Conservation (phyloP, 495 filamentous ascomycete genomes). For the Penicillium dipodomyicola region DNA sequence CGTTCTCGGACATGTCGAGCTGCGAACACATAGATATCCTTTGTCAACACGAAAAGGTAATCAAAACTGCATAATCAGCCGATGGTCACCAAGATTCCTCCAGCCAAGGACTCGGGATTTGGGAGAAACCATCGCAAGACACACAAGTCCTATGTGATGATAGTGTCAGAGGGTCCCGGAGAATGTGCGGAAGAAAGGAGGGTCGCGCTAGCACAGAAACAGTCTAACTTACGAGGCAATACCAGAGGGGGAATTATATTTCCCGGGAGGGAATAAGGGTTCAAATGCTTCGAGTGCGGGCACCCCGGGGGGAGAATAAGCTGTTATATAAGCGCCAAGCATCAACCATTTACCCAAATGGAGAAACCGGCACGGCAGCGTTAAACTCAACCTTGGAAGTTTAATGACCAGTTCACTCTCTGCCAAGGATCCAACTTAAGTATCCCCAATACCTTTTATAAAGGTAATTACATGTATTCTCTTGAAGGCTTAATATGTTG, state of each 20-base stretch:
- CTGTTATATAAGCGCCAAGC: slow-evolving; percentile 13
- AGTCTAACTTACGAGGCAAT: slow-evolving; percentile 6
- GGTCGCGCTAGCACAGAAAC: not conserved
- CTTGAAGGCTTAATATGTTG: not conserved
- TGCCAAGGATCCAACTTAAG: no score
- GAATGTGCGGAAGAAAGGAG: slow-evolving; percentile 2
- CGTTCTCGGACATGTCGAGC: slow-evolving; percentile 33
- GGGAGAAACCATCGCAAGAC: slow-evolving; percentile 28
- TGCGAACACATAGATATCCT: slow-evolving; percentile 7
- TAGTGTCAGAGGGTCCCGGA: not conserved
- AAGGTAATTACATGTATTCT: not conserved
- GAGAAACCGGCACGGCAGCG: not conserved
- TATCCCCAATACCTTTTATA: no score
- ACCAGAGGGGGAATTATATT: slow-evolving; percentile 5
- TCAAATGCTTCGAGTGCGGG: slow-evolving; percentile 2
- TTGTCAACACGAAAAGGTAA: slow-evolving; percentile 14
- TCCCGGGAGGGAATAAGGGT: slow-evolving; percentile 4
- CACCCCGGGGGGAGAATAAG: not conserved
- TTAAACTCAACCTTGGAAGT: no score
- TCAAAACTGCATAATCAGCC: slow-evolving; percentile 30
- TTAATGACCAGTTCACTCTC: no score
- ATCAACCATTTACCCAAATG: slow-evolving; percentile 7
- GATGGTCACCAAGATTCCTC: slow-evolving; percentile 28
- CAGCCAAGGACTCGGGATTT: slow-evolving; percentile 21
- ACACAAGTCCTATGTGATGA: slow-evolving; percentile 3